phyloP scores from a whole-genome alignment of 176 grass and related monocot species.

The Avena sativa region DNA sequence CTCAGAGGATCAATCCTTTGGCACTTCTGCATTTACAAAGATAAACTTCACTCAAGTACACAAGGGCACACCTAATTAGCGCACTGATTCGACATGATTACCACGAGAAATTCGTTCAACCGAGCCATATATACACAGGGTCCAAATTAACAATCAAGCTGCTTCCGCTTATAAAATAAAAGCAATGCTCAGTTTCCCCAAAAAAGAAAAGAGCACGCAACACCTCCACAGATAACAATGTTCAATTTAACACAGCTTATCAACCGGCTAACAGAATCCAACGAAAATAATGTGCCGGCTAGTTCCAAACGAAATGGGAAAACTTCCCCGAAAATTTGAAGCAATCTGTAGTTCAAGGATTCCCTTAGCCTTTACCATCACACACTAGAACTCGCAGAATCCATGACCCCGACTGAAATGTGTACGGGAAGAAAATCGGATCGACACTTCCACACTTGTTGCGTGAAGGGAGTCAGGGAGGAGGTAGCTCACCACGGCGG shows the following conservation, averaged over 20 bases:
- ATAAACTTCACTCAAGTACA: background rate
- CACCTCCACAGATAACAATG: background rate
- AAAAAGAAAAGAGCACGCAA: background rate
- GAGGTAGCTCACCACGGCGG: conserved; percentile 42
- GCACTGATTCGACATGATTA: background rate
- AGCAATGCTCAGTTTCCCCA: background rate
- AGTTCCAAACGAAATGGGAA: background rate
- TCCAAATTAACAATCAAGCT: background rate
- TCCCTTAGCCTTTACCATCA: background rate
- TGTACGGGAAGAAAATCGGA: background rate
- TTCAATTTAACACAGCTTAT: background rate
- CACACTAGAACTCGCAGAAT: background rate
- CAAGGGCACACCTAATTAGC: background rate
- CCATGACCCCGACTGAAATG: background rate
- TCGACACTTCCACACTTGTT: background rate
- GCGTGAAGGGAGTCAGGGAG: background rate
- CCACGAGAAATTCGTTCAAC: background rate
- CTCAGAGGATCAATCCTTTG: conserved; percentile 62
- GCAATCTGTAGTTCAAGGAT: background rate
- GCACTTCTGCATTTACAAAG: conserved; percentile 58
- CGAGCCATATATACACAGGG: background rate
- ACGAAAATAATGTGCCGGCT: background rate
- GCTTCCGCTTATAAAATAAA: no score
- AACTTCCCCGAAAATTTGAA: background rate
- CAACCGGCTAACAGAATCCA: background rate